Conservation (phyloP, 257 asterid genomes). For the Cinchona pubescens region DNA sequence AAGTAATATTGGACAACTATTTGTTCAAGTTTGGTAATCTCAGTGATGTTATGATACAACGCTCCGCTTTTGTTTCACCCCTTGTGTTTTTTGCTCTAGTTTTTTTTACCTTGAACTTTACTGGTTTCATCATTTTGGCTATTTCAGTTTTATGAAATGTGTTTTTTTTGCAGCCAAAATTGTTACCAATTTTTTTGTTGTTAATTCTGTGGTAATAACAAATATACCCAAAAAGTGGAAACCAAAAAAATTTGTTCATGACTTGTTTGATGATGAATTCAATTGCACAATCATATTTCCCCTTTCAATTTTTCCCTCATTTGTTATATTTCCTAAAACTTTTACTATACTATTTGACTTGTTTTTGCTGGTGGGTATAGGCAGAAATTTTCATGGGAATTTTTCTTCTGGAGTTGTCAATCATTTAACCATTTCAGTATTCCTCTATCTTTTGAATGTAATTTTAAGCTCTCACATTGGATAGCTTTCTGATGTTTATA, state of each 20-base stretch:
- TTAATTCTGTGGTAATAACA: not conserved
- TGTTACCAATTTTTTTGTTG: not conserved
- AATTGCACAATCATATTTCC: not conserved
- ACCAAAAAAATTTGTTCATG: too few relatives aligned
- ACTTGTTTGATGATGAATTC: not conserved
- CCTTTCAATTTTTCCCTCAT: not conserved
- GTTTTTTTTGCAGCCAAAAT: not conserved
- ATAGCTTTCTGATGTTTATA: too few relatives aligned
- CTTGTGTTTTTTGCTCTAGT: not conserved
- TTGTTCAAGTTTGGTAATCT: too few relatives aligned
- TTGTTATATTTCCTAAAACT: too few relatives aligned
- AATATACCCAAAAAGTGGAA: too few relatives aligned
- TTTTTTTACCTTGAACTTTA: too few relatives aligned
- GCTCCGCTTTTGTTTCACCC: not conserved
- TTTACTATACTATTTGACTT: not conserved
- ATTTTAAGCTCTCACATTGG: too few relatives aligned
- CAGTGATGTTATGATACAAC: not conserved
- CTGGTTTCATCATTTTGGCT: not conserved
- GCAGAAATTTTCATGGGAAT: not conserved
- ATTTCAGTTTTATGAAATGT: not conserved
- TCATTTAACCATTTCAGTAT: too few relatives aligned
- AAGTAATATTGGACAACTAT: not conserved
- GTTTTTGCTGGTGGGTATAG: not conserved
- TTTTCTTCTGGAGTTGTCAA: too few relatives aligned
- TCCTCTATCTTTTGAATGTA: too few relatives aligned